These are phyloP conservation scores for Pleurotus salmoneostramineus DNA, from an alignment of 768 basidiomycete species.

Conservation along the genomic window DNA sequence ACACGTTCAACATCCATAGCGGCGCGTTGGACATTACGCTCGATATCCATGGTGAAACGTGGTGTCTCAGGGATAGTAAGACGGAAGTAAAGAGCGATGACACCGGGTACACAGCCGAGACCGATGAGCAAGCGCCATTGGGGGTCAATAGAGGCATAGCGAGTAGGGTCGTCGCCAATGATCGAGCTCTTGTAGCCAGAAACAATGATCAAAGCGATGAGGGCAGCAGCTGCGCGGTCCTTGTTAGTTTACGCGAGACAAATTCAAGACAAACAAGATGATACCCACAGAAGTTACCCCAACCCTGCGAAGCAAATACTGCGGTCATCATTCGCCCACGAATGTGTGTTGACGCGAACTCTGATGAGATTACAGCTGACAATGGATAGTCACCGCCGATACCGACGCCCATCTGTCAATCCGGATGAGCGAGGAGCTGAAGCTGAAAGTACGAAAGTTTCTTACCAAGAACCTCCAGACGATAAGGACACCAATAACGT, in stretches of 20 bases:
- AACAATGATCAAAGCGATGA: conserved; percentile 63
- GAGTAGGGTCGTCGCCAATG: conserved; percentile 32
- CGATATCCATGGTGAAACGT: conserved; percentile 89
- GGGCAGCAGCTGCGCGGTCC: conserved; percentile 45
- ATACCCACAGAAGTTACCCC: conserved; percentile 73
- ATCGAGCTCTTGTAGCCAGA: conserved; percentile 64
- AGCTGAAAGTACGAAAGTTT: neutral
- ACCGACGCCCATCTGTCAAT: conserved; percentile 63
- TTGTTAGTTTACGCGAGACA: too few species aligned
- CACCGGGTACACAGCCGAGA: conserved; percentile 79
- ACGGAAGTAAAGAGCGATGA: conserved; percentile 85
- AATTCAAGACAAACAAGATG: neutral
- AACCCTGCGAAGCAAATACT: conserved; percentile 84
- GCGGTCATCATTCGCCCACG: conserved; percentile 89
- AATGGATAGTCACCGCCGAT: conserved; percentile 91
- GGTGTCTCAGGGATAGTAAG: conserved; percentile 92
- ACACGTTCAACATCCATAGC: conserved; percentile 69
- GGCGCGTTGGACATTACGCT: conserved; percentile 78
- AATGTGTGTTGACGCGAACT: conserved; percentile 74
- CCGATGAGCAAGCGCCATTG: conserved; percentile 82
- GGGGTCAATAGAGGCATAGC: conserved; percentile 57
- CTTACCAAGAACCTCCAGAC: conserved; percentile 77
- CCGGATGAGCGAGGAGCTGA: conserved; percentile 1
- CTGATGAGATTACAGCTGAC: conserved; percentile 82
- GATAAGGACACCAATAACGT: conserved; percentile 72